These are phyloP conservation scores for Nematodospora valgi DNA, from an alignment of 805 yeast genomes.

Conservation along the genomic window DNA sequence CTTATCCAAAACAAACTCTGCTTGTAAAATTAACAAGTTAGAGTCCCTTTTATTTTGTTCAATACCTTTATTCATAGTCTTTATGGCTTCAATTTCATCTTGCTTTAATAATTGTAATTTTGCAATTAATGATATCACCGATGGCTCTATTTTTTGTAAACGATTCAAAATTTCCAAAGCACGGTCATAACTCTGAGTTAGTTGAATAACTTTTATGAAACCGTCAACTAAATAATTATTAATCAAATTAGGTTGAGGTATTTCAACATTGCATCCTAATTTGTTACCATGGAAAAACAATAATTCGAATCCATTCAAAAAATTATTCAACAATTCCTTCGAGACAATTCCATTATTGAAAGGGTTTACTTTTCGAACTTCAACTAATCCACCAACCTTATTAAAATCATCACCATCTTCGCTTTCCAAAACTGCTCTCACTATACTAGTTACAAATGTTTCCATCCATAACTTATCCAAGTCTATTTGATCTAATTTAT, in stretches of 20 bases:
- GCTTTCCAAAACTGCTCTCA: constrained; percentile 63
- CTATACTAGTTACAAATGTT: constrained; percentile 65
- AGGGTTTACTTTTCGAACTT: constrained; percentile 81
- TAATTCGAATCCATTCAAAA: constrained; percentile 61
- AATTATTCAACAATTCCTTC: constrained; percentile 36
- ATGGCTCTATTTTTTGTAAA: constrained; percentile 49
- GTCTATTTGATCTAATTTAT: constrained; percentile 55
- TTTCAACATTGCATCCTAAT: constrained; percentile 62
- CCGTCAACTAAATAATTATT: constrained; percentile 75
- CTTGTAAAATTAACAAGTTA: constrained; percentile 51
- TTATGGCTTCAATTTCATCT: constrained; percentile 59
- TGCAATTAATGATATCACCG: constrained; percentile 57
- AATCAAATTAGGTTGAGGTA: constrained; percentile 62
- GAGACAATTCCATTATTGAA: constrained; percentile 49
- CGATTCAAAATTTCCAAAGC: constrained; percentile 59
- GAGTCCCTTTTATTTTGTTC: constrained; percentile 50
- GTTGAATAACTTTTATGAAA: constrained; percentile 56
- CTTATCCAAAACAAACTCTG: constrained; percentile 54
- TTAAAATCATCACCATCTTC: constrained; percentile 74
- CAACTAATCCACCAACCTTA: constrained; percentile 61
- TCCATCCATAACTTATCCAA: constrained; percentile 48
- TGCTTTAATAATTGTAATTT: constrained; percentile 50
- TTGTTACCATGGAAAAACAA: constrained; percentile 65
- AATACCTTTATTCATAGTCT: constrained; percentile 50
- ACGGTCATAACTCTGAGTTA: constrained; percentile 61